phyloP scores from a whole-genome alignment of 2,329 filamentous ascomycete genomes.

The Pyrenochaeta sp. region DNA sequence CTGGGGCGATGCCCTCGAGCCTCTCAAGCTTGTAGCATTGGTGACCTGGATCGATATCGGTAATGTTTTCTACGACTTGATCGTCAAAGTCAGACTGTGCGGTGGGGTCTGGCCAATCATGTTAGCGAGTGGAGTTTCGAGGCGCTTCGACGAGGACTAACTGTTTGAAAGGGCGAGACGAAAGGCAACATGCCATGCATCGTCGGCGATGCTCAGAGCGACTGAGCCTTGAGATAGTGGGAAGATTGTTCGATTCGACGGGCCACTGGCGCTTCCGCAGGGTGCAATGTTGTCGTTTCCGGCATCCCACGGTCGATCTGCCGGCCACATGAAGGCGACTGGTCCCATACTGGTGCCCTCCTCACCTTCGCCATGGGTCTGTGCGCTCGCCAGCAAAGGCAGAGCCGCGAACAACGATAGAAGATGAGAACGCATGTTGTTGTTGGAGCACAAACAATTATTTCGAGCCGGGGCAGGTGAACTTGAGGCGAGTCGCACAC shows the following conservation, averaged over 20 bases:
- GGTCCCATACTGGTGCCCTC: constrained; percentile 60
- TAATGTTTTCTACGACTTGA: constrained; percentile 46
- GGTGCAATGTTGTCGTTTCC: constrained; percentile 65
- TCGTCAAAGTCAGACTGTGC: constrained; percentile 51
- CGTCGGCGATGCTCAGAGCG: constrained; percentile 65
- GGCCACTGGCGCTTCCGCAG: constrained; percentile 62
- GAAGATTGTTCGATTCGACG: constrained; percentile 63
- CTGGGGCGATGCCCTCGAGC: constrained; percentile 44
- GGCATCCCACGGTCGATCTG: constrained; percentile 64
- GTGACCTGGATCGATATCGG: constrained; percentile 54
- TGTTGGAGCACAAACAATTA: not conserved
- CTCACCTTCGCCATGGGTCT: constrained; percentile 37
- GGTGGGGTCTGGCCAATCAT: constrained; percentile 45
- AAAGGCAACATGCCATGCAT: constrained; percentile 64
- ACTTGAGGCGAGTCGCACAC: not conserved
- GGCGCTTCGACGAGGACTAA: constrained; percentile 37
- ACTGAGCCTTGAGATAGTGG: constrained; percentile 66
- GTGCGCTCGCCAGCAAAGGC: constrained; percentile 13
- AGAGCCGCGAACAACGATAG: constrained; percentile 5
- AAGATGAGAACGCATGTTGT: constrained; percentile 13
- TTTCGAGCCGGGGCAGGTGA: not conserved
- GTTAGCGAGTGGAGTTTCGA: not conserved
- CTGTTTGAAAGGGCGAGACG: constrained; percentile 63
- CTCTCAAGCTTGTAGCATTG: constrained; percentile 54
- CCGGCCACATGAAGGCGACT: constrained; percentile 69